phyloP scores from a whole-genome alignment of 148 eudicot species.

The Chenopodium formosanum region DNA sequence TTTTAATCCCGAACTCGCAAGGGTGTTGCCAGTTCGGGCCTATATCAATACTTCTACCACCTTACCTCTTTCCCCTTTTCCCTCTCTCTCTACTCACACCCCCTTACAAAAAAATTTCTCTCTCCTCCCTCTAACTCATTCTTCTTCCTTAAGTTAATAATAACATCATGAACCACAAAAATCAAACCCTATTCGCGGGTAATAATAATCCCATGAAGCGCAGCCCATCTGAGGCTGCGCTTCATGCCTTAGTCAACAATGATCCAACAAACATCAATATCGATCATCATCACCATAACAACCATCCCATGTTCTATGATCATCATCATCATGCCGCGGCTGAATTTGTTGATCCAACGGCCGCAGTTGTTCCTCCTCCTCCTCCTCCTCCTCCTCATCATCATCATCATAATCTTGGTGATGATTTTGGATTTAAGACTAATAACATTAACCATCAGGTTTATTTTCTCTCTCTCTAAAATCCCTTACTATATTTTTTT shows the following conservation, averaged over 20 bases:
- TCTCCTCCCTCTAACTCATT: not conserved
- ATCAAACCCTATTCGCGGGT: not conserved
- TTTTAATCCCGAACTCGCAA: no score
- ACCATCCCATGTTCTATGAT: not conserved
- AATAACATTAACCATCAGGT: constrained; percentile 15
- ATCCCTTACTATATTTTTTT: not conserved
- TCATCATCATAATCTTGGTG: not conserved
- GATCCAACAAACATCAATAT: not conserved
- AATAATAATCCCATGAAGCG: constrained; percentile 17
- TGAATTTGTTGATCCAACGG: constrained; percentile 19
- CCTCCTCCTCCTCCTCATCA: not conserved
- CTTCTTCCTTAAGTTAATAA: not conserved
- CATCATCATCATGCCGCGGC: not conserved
- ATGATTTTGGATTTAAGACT: constrained; percentile 25
- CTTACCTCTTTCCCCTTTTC: constrained; percentile 44
- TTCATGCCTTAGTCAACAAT: not conserved
- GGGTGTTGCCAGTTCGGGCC: not conserved
- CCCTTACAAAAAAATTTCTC: not conserved
- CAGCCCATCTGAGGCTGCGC: constrained; percentile 22
- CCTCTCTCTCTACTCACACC: constrained; percentile 28
- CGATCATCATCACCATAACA: not conserved
- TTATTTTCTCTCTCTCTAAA: not conserved
- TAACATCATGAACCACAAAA: constrained; percentile 2
- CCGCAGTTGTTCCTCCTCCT: not conserved
- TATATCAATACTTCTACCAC: constrained; percentile 30